Base-by-base conservation (phyloP, 2,329 filamentous ascomycete genomes). In the Seiridium cupressi region DNA sequence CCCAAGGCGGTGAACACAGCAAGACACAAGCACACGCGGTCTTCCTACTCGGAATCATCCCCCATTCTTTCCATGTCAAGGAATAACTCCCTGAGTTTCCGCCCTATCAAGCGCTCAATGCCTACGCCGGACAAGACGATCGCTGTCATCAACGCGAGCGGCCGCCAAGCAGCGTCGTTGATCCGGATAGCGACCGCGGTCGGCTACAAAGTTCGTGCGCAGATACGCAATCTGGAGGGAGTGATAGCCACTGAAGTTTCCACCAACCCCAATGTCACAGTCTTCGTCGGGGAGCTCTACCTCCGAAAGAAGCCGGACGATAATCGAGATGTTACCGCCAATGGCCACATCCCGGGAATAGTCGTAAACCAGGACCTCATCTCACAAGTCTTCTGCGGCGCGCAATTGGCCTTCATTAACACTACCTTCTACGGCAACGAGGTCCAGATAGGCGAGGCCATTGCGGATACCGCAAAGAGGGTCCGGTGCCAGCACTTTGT, bases 391-490 rank as follows among this genome's bases (percentile, higher is more conserved):
- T 98, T 98, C 81, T 80, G 84, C 44, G 92, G 91, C 63, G 90
- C 91, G 31, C 90, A 96, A 68, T 84, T 96, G 56, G 95, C 95
- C 61, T 99, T 98, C 76, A 93, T 98, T 80, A 99, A 99, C 79
- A 99, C 95, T 47, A 96, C 93, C 4, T 96, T 96, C 70, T 97
- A 96, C 80, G 95, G 94, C 56, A 93, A 98, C 76, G 95, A 99
- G 80, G 84, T 95, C 61, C 87, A 89, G 44, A 96, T 97, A 66
- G 95, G 95, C 64, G 89, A 90, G 73, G 90, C 91, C 2, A 83
- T 97, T 62, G 95, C 93, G 61, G 91, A 97, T 71, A 93, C 92
- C 11, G 94, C 94, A 57, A 94, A 95, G 74, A 88, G 84, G 68
- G 90, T 89, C 44, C 88, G 91, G 55, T 86, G 98, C 51, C 87